These are phyloP conservation scores for Dispira parvispora DNA, from an alignment of 192 early-diverging fungal species.

Conservation along the genomic window DNA sequence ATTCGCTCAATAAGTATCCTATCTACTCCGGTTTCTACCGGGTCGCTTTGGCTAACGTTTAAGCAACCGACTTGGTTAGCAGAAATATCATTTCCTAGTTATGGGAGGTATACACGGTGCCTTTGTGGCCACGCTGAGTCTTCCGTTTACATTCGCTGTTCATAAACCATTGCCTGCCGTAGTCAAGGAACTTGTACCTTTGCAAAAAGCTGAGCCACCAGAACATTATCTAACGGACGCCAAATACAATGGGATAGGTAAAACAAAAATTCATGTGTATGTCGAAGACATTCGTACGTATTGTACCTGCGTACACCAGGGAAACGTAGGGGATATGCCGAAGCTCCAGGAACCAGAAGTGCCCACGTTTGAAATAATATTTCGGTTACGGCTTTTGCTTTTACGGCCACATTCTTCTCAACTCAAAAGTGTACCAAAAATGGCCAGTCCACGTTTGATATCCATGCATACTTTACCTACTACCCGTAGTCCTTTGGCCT, in stretches of 20 bases:
- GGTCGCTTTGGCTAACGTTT: no score
- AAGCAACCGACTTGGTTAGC: no score
- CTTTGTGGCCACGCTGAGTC: slow-evolving; percentile 9
- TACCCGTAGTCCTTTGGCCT: background rate
- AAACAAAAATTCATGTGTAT: slow-evolving; percentile 1
- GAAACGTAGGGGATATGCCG: background rate
- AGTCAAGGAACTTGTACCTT: slow-evolving; percentile 5
- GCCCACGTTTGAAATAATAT: slow-evolving; percentile 11
- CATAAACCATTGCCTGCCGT: slow-evolving; percentile 8
- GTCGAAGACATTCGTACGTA: slow-evolving; percentile 8
- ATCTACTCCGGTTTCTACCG: no score
- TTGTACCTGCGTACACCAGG: slow-evolving; percentile 4
- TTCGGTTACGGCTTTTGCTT: slow-evolving; percentile 5
- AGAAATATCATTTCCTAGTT: no score
- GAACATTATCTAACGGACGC: slow-evolving; percentile 6
- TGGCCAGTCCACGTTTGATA: background rate
- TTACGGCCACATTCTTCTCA: background rate
- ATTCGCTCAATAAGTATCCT: no score
- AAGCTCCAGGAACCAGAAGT: background rate
- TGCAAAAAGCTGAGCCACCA: background rate
- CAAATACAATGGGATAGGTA: slow-evolving; percentile 11
- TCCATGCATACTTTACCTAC: background rate
- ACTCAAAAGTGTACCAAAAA: background rate
- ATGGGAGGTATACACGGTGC: background rate
- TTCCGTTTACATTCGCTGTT: slow-evolving; percentile 9